A percentile compares a stretch with the other conserved stretches of the same genome.
Conservation (phyloP, 2,329 filamentous ascomycete species). For the Pezicula carpinea region DNA sequence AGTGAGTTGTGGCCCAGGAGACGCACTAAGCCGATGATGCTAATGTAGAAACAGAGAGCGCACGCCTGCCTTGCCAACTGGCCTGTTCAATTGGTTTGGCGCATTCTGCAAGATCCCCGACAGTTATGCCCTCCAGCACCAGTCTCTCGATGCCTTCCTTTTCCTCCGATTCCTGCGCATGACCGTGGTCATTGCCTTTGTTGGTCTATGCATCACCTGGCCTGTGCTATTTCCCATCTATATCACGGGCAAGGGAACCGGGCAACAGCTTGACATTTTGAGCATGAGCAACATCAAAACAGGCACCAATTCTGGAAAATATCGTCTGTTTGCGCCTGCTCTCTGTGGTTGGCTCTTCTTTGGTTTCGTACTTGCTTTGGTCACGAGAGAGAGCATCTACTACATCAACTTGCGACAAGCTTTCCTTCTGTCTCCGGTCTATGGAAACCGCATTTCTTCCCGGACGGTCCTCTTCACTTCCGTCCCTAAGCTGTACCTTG, state of each 20-base stretch:
- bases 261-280: constrained; percentile 68
- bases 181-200: constrained; percentile 70
- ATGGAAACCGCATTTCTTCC: constrained; percentile 81
- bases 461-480: constrained; percentile 86
- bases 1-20: constrained; percentile 16
- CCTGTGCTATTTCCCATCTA: constrained; percentile 82
- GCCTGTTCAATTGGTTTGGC: constrained; percentile 63
- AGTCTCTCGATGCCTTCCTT: constrained; percentile 87
- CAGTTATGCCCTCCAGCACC: constrained; percentile 79
- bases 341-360: constrained; percentile 79
- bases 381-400: constrained; percentile 84
- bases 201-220: constrained; percentile 81
- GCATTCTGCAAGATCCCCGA: constrained; percentile 67
- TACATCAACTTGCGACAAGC: constrained; percentile 92
- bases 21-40: not conserved
- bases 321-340: constrained; percentile 75
- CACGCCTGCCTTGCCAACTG: constrained; percentile 53
- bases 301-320: constrained; percentile 46
- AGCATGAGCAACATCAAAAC: constrained; percentile 70
- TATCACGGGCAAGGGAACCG: constrained; percentile 66
- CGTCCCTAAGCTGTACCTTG: constrained; percentile 73
- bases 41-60: constrained; percentile 41
- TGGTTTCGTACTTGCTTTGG: constrained; percentile 81
- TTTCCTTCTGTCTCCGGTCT: constrained; percentile 80
- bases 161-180: constrained; percentile 86